Evolutionary conservation across 139 green algal genomes (phyloP).

Genomic region (Auxenochlorella protothecoides): DNA sequence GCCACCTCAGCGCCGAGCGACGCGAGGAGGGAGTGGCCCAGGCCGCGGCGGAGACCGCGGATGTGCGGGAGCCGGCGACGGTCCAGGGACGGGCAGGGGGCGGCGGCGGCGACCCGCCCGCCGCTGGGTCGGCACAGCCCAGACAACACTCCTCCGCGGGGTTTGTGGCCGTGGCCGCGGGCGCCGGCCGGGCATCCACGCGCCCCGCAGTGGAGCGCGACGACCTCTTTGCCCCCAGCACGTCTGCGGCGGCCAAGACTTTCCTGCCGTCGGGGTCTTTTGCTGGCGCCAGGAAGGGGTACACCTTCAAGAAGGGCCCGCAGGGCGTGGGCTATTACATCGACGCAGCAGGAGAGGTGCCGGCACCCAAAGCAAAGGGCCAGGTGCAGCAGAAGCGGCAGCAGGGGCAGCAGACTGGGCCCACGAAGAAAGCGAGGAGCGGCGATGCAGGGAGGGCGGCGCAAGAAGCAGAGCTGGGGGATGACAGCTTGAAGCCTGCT

Average conservation of each 20-base stretch:
- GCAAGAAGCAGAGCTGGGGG: background rate
- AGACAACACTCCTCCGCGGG: no score
- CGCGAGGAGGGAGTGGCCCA: background rate
- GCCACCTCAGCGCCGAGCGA: background rate
- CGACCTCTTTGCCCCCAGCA: background rate
- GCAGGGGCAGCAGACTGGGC: conserved; percentile 2
- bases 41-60: background rate
- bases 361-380: conserved; percentile 2
- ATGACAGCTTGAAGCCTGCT: no score
- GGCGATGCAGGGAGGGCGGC: conserved; percentile 2
- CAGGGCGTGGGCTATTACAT: conserved; percentile 62
- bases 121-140: no score
- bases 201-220: conserved; percentile 3
- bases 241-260: background rate
- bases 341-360: conserved; percentile 7
- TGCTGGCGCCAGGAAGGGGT: conserved; percentile 32
- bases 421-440: background rate
- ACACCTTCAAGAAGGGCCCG: conserved; percentile 45
- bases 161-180: background rate
- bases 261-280: conserved; percentile 37
- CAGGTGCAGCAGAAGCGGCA: conserved; percentile 6
- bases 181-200: conserved; percentile 1
- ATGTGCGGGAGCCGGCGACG: background rate
- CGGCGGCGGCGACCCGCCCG: background rate
- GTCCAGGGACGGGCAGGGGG: conserved; percentile 2